Evolutionary conservation across 75 land plant species (phyloP), one percentile per base, ranked within the genome.

Genomic region (Isoetes taiwanensis): DNA sequence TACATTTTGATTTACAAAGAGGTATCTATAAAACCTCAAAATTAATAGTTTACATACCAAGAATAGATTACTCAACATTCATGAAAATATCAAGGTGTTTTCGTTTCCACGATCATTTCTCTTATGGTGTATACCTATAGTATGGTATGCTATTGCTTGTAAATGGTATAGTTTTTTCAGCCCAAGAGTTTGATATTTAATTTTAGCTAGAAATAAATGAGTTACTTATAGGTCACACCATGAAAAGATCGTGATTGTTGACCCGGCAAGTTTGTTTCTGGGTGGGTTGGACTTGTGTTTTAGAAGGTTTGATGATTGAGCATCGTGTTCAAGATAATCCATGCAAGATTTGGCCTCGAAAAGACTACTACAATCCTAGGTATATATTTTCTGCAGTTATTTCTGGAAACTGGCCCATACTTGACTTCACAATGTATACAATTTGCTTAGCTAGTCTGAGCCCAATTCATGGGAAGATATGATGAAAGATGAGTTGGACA

Each of bases 381-480:
- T 78, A 64, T 32, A 20, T 40, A 48, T 24, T 20, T 69, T 3
- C 12, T 21, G 65, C 48, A 34, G 73, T 19, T 30, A 28, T 43
- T 4, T 32, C 35, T 56, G 4, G 3, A 34, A 35, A 38, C 35
- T 21, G 30, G 54, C n/a, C n/a, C n/a, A n/a, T n/a, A n/a, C n/a
- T n/a, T n/a, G n/a, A n/a, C n/a, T n/a, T n/a, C n/a, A n/a, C n/a
- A n/a, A n/a, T n/a, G n/a, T n/a, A n/a, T n/a, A n/a, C n/a, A n/a
- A n/a, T n/a, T n/a, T n/a, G n/a, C n/a, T n/a, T n/a, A 84, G 95
- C 74, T 88, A 93, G 74, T 93, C 90, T 17, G 99, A 93, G 65
- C 99, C 99, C 32, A 93, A 88, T 57, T 77, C 99, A 4, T 93
- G 99, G 99, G 99, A 93, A 57, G 99, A 93, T 64, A 81, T 84